Evolutionary conservation across 495 filamentous ascomycete genomes (phyloP).

Genomic region (Parmelia sp.): DNA sequence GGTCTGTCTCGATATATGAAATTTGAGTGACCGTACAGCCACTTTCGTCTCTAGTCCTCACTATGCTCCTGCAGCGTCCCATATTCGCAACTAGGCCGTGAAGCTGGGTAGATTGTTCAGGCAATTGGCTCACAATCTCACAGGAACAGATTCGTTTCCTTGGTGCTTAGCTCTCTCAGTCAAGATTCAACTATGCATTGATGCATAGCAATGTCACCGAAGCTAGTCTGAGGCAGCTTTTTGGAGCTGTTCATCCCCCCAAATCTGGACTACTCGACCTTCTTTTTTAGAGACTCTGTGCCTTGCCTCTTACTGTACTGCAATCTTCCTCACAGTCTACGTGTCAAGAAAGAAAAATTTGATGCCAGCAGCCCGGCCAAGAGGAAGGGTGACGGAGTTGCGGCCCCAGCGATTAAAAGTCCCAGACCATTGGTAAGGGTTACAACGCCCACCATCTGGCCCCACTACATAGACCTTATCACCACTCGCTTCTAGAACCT

Average conservation of each 20-base stretch:
- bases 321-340: neutral
- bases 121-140: neutral
- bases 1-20: neutral
- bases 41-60: neutral
- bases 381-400: neutral
- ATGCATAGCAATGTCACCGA: neutral
- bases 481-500: neutral
- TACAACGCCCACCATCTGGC: neutral
- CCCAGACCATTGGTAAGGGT: slow-evolving; percentile 3
- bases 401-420: neutral
- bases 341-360: neutral
- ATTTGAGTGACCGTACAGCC: neutral
- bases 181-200: neutral
- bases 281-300: neutral
- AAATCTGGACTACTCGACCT: neutral
- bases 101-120: neutral
- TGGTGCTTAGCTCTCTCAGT: neutral
- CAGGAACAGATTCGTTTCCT: neutral
- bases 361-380: neutral
- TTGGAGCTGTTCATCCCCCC: neutral
- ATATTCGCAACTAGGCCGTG: neutral
- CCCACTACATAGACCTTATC: neutral
- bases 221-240: slow-evolving; percentile 3
- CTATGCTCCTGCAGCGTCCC: neutral
- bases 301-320: neutral